Conservation (phyloP, 2,329 filamentous ascomycete genomes). For the Alternaria tenuissima region DNA sequence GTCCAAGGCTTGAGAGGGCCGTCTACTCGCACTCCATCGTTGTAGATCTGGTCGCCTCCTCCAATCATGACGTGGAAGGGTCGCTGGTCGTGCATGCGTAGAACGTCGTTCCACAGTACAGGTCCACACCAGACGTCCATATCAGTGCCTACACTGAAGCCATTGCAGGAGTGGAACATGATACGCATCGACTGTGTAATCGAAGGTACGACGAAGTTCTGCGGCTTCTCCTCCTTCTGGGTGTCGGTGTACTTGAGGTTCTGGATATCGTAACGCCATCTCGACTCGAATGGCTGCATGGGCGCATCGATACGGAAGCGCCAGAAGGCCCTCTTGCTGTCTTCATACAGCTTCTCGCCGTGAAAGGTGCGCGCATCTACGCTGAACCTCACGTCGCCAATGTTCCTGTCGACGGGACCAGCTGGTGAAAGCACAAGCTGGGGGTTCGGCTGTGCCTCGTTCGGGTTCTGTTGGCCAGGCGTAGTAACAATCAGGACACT, state of each 20-base stretch:
- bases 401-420: conserved; percentile 47
- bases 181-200: conserved; percentile 71
- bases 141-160: conserved; percentile 72
- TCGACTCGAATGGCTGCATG: conserved; percentile 75
- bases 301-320: conserved; percentile 67
- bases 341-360: conserved; percentile 67
- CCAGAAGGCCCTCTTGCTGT: conserved; percentile 67
- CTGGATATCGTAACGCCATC: conserved; percentile 80
- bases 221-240: conserved; percentile 45
- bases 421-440: conserved; percentile 67
- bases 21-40: conserved; percentile 80
- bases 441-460: conserved; percentile 50
- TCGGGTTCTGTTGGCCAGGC: conserved; percentile 65
- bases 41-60: conserved; percentile 87
- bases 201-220: conserved; percentile 65
- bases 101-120: conserved; percentile 70
- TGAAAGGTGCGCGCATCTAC: conserved; percentile 48
- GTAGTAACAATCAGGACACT: conserved; percentile 85
- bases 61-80: conserved; percentile 79
- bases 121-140: conserved; percentile 69
- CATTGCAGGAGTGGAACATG: conserved; percentile 75
- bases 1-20: conserved; percentile 78
- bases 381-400: conserved; percentile 36
- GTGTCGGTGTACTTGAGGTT: conserved; percentile 68
- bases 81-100: conserved; percentile 65